Evolutionary conservation across 768 basidiomycete species (phyloP), one percentile per base, ranked within the genome.

Genomic region (Suillus alpinus): DNA sequence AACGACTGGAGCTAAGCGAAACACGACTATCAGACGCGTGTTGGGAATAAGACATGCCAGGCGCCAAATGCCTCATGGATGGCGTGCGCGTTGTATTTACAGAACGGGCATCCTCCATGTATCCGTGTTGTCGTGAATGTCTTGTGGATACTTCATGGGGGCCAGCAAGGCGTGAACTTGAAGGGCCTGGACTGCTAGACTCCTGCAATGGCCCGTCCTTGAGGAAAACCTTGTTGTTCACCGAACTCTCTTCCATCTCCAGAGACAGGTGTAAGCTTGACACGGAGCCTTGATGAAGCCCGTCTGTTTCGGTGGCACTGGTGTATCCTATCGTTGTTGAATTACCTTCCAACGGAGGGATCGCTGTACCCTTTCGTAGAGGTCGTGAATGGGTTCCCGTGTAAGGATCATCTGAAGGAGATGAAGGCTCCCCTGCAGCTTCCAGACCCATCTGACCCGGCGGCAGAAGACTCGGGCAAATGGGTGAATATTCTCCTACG

Each of bases 371-470:
- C 34, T 36, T 51, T 20, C 49, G 58, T 10, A 55, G 5, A 37
- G 46, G 52, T 18, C 14, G 41, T 34, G 26, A 23, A 37, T 51
- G 29, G 13, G 31, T 13, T 18, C 47, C 32, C 36, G 32, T 31
- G 37, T 59, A 59, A 20, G 58, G 58, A 37, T 55, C 34, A 3
- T 59, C 58, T 9, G 58, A 59, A 56, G 58, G 52, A 12, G 58
- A 59, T 8, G 58, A 18, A n/a, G 51, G 36, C 18, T 58, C 18
- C 31, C 16, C 58, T 14, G n/a, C 23, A 29, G 7, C 23, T n/a
- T 56, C 47, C 20, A 10, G 46, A 32, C 29, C 6, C 20, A n/a
- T 37, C 32, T n/a, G 46, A 34, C 10, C 34, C 29, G 58, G 46
- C 4, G 58, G 31, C 20, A 53, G 49, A 37, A 56, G 46, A 14